phyloP scores from a whole-genome alignment of 257 asterid species.

The Ophiorrhiza pumila region DNA sequence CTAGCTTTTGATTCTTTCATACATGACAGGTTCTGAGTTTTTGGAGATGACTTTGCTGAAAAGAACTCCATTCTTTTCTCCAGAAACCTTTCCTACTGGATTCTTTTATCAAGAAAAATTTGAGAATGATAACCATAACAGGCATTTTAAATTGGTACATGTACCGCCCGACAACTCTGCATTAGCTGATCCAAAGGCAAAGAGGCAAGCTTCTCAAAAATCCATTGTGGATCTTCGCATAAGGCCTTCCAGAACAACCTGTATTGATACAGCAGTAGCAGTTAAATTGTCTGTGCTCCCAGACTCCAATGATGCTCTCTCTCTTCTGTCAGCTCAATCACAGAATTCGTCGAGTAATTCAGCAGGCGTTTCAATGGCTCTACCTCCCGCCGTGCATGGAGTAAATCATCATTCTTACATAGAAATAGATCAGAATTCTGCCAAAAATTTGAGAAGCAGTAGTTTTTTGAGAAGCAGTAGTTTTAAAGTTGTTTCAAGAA shows the following conservation, averaged over 20 bases:
- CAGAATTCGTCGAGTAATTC: conserved; percentile 28
- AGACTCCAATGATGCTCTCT: conserved; percentile 55
- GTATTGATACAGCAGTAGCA: conserved; percentile 16
- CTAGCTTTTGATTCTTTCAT: neutral
- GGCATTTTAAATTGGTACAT: conserved; percentile 22
- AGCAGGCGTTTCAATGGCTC: conserved; percentile 20
- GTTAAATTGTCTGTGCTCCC: conserved; percentile 29
- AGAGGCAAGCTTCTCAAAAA: conserved; percentile 15
- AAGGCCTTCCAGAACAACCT: conserved; percentile 24
- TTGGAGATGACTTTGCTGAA: conserved; percentile 30
- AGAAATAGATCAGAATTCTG: conserved; percentile 17
- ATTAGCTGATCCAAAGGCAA: conserved; percentile 16
- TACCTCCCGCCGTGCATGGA: conserved; percentile 13
- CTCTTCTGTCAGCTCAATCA: conserved; percentile 75
- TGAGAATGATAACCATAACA: conserved; percentile 17
- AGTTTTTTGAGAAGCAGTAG: conserved; percentile 5
- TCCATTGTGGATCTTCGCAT: conserved; percentile 19
- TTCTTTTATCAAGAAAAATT: conserved; percentile 35
- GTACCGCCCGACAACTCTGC: conserved; percentile 22
- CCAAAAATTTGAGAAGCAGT: no score
- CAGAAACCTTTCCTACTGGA: conserved; percentile 33
- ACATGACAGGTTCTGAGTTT: conserved; percentile 40
- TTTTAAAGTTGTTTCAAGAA: neutral
- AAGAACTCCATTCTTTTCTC: conserved; percentile 32
- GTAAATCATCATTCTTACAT: conserved; percentile 15